These are phyloP conservation scores for Fusarium verrucosum DNA, from an alignment of 2,329 filamentous ascomycete species.

Conservation along the genomic window DNA sequence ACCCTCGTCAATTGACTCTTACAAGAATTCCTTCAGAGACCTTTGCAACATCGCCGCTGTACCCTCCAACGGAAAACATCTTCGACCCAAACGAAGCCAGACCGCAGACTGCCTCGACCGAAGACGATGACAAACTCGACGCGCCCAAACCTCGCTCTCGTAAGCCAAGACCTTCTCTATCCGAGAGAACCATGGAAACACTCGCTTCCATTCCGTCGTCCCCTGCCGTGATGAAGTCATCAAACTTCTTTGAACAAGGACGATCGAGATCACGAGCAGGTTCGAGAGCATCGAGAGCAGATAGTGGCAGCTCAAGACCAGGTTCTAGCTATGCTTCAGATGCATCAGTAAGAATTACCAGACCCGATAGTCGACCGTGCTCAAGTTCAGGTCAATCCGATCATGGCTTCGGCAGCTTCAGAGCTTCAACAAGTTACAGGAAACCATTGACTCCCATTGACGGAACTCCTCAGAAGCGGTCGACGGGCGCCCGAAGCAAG, in stretches of 20 bases:
- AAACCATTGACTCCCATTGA: conserved; percentile 55
- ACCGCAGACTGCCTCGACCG: conserved; percentile 33
- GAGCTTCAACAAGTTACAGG: conserved; percentile 57
- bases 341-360: conserved; percentile 63
- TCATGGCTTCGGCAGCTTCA: conserved; percentile 49
- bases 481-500: conserved; percentile 35
- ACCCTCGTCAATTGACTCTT: conserved; percentile 44
- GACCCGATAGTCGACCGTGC: conserved; percentile 63
- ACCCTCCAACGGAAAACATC: conserved; percentile 27
- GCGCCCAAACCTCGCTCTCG: conserved; percentile 35
- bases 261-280: conserved; percentile 64
- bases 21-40: conserved; percentile 47
- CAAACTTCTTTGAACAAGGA: conserved; percentile 77
- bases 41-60: conserved; percentile 40
- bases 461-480: conserved; percentile 54
- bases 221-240: conserved; percentile 72
- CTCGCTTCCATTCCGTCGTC: conserved; percentile 81
- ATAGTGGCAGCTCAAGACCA: conserved; percentile 58
- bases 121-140: conserved; percentile 33
- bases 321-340: conserved; percentile 70
- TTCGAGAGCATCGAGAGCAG: conserved; percentile 60
- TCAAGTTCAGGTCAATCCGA: conserved; percentile 63
- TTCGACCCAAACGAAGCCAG: conserved; percentile 34
- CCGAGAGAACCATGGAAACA: conserved; percentile 87
- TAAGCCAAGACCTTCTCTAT: conserved; percentile 67